A percentile compares a stretch with the other conserved stretches of the same genome.
These are phyloP conservation scores for Lenwebbia sp. DNA, from an alignment of 345 rosid genomes.

Conservation along the genomic window DNA sequence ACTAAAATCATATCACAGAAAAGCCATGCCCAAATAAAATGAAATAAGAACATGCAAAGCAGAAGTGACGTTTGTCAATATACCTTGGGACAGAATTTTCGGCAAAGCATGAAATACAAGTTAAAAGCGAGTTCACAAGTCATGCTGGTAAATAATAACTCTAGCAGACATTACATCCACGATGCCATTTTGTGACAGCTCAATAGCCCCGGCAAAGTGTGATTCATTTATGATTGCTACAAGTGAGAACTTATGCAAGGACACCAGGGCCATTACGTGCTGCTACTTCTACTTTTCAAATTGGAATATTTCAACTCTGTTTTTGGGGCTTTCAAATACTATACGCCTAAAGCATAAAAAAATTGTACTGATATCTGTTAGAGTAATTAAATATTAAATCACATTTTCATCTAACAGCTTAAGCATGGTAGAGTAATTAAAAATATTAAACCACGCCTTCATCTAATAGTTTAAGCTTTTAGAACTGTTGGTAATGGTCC, in stretches of 20 bases:
- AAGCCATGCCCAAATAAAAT: background rate
- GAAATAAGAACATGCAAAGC: background rate
- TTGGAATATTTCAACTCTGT: background rate
- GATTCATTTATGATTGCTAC: background rate
- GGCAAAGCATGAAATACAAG: constrained; percentile 1
- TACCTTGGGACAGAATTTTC: constrained; percentile 68
- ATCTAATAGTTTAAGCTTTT: no score
- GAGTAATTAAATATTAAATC: no score
- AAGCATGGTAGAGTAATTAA: background rate
- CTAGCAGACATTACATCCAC: background rate
- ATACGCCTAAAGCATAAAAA: no score
- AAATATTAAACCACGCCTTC: no score
- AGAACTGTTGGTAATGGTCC: no score
- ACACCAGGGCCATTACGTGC: no score
- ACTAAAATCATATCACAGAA: background rate
- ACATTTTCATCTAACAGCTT: no score
- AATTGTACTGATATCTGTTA: no score
- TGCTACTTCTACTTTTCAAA: background rate
- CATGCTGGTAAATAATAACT: background rate
- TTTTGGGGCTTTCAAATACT: no score
- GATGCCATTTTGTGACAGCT: background rate
- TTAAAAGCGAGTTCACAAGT: background rate
- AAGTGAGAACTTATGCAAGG: background rate
- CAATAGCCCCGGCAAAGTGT: background rate
- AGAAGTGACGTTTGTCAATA: background rate